phyloP scores from a whole-genome alignment of 108 stramenopile genomes.

The Fragilaria crotonensis region DNA sequence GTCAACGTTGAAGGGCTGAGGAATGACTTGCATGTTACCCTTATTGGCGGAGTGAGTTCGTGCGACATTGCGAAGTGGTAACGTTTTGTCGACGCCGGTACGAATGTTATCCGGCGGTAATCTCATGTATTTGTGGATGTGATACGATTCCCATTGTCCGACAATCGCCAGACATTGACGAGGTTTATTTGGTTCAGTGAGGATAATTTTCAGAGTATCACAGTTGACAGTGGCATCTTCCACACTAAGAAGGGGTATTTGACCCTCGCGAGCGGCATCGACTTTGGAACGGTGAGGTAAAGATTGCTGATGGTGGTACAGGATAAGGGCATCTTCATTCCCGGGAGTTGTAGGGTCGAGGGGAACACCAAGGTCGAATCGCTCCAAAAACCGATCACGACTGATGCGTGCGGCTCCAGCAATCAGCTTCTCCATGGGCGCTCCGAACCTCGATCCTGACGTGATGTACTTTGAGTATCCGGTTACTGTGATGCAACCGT shows the following conservation, averaged over 20 bases:
- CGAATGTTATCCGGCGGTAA: background rate
- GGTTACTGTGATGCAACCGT: too few species aligned
- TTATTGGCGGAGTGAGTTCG: conserved; percentile 26
- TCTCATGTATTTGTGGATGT: conserved; percentile 61
- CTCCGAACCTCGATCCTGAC: too few species aligned
- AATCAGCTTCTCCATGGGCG: conserved; percentile 19
- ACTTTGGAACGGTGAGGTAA: conserved; percentile 19
- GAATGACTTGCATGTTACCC: background rate
- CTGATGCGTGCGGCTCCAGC: conserved; percentile 28
- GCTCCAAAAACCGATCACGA: conserved; percentile 35
- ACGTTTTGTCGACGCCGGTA: background rate
- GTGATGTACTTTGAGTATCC: too few species aligned
- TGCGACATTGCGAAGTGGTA: conserved; percentile 14
- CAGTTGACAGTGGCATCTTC: conserved; percentile 55
- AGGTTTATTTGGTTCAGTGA: conserved; percentile 24
- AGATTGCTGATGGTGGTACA: conserved; percentile 31
- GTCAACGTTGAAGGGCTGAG: conserved; percentile 9
- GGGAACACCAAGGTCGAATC: conserved; percentile 56
- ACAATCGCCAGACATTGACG: conserved; percentile 47
- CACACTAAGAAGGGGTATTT: background rate
- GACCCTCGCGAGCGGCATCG: background rate
- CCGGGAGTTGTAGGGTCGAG: conserved; percentile 25
- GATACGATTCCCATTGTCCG: conserved; percentile 54
- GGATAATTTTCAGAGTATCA: conserved; percentile 50
- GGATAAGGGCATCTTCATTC: conserved; percentile 53